Percentiles rank a stretch among this genome's conserved stretches.
Conservation (phyloP, 2,329 filamentous ascomycete genomes). For the Monilinia laxa region DNA sequence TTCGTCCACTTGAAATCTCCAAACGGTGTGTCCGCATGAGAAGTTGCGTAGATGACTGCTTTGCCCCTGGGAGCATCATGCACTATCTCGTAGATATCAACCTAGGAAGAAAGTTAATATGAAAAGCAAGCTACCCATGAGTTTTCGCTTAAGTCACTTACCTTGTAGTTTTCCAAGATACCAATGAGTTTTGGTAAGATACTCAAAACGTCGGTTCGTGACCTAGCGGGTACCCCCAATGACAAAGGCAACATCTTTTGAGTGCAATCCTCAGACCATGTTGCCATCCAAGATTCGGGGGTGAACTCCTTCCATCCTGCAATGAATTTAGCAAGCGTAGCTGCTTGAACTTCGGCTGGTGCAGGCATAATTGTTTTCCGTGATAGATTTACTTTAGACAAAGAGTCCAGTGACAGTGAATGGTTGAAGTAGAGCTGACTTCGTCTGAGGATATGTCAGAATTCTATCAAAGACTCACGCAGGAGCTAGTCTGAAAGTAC, state of each 20-base stretch:
- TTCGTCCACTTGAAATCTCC: background rate
- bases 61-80: background rate
- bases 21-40: background rate
- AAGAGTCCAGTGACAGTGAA: background rate
- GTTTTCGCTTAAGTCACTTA: background rate
- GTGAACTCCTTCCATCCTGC: background rate
- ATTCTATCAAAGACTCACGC: background rate
- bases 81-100: background rate
- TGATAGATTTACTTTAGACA: background rate
- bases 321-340: background rate
- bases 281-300: background rate
- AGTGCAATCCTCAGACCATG: background rate
- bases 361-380: background rate
- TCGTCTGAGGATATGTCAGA: background rate
- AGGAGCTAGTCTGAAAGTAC: no score
- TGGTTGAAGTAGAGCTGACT: background rate
- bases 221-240: constrained; percentile 37
- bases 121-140: background rate
- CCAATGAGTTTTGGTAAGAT: background rate
- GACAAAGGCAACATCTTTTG: background rate
- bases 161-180: background rate
- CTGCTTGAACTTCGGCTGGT: background rate
- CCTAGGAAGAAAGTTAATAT: background rate
- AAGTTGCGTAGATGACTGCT: background rate
- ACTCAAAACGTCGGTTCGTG: background rate